Conservation (phyloP, 2,329 filamentous ascomycete genomes). For the Monilinia polystroma region DNA sequence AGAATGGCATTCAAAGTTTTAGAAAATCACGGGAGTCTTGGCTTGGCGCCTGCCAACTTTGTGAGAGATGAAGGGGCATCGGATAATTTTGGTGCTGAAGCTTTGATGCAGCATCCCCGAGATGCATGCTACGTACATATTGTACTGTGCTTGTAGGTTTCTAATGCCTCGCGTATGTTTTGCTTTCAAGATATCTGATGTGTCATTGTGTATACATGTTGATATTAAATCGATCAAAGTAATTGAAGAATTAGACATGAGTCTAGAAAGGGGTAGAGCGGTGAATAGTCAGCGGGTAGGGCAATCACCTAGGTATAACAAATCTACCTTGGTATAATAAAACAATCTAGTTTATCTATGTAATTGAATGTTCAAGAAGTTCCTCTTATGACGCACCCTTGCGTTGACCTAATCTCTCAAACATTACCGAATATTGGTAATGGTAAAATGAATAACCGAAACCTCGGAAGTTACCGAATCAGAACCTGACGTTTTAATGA, state of each 20-base stretch:
- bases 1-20: not conserved
- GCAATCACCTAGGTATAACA: not conserved
- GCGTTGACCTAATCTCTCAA: slow-evolving; percentile 1
- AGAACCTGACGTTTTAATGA: not conserved
- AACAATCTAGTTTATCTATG: not conserved
- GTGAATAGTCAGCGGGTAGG: not conserved
- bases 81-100: slow-evolving; percentile 17
- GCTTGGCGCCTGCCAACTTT: slow-evolving; percentile 16
- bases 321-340: not conserved
- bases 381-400: not conserved
- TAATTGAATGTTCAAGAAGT: slow-evolving; percentile 18
- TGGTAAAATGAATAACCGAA: slow-evolving; percentile 3
- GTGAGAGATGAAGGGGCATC: slow-evolving; percentile 19
- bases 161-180: not conserved
- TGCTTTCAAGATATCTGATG: not conserved
- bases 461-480: not conserved
- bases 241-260: not conserved
- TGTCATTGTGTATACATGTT: not conserved
- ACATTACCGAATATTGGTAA: not conserved
- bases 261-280: slow-evolving; percentile 8
- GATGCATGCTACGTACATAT: slow-evolving; percentile 11
- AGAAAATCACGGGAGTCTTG: slow-evolving; percentile 7
- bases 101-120: slow-evolving; percentile 13
- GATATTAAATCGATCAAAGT: not conserved
- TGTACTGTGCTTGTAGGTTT: not conserved